Percentiles rank a stretch among this genome's conserved stretches.
Evolutionary conservation across 345 rosid genomes (phyloP).

Genomic region (Aurinia saxatilis): DNA sequence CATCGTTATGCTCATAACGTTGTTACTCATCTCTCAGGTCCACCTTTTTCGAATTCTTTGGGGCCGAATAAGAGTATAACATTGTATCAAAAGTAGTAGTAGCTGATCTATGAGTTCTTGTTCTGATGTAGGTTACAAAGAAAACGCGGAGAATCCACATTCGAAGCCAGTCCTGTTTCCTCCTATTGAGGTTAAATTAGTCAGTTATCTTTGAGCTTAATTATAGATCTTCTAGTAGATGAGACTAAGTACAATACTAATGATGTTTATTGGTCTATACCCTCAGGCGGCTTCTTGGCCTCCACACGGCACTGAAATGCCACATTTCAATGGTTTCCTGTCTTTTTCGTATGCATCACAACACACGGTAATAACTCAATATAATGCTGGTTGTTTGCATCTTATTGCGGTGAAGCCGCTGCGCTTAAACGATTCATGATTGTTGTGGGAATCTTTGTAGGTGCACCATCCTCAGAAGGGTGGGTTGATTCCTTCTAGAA

Average conservation of each 20-base stretch:
- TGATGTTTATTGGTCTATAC: not conserved
- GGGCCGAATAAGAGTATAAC: not conserved
- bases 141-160: conserved; percentile 24
- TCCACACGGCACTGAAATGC: conserved; percentile 33
- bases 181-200: conserved; percentile 32
- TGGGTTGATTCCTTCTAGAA: conserved; percentile 39
- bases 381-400: not conserved
- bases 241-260: not conserved
- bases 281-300: conserved; percentile 37
- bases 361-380: conserved; percentile 32
- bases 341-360: conserved; percentile 38
- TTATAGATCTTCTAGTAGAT: not conserved
- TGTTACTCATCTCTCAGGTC: conserved; percentile 18
- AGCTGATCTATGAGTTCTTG: not conserved
- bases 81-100: not conserved
- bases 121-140: conserved; percentile 34
- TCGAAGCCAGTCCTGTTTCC: conserved; percentile 29
- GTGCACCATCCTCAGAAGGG: conserved; percentile 38
- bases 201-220: not conserved
- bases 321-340: conserved; percentile 33
- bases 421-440: not conserved
- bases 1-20: not conserved
- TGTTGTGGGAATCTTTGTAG: conserved; percentile 20
- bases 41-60: not conserved
- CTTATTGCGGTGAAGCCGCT: not conserved